Percentiles rank a stretch among this genome's conserved stretches.
phyloP scores from a whole-genome alignment of 2,329 filamentous ascomycete genomes.

The Ascochyta koolunga region DNA sequence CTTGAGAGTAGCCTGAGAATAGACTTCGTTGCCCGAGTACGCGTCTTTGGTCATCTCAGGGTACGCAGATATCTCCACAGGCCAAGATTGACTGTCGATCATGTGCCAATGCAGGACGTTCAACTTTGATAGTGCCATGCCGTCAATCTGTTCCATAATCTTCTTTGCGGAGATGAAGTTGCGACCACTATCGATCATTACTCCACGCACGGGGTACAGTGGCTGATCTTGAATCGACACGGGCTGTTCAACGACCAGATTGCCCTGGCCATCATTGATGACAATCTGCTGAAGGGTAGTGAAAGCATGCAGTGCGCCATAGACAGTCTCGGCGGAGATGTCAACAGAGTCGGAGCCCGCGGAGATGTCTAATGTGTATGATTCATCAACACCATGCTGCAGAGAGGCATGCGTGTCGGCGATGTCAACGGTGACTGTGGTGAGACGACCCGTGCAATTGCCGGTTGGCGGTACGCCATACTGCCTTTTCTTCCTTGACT shows the following conservation, averaged over 20 bases:
- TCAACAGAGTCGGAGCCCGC: conserved; percentile 50
- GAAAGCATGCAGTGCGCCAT: conserved; percentile 62
- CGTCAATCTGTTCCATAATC: conserved; percentile 61
- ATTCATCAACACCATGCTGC: conserved; percentile 63
- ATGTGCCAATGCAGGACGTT: conserved; percentile 66
- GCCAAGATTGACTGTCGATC: conserved; percentile 63
- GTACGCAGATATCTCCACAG: conserved; percentile 56
- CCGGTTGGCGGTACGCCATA: conserved; percentile 18
- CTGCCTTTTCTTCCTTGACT: conserved; percentile 31
- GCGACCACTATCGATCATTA: conserved; percentile 62
- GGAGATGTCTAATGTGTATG: conserved; percentile 58
- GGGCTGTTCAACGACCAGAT: conserved; percentile 59
- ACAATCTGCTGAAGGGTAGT: conserved; percentile 64
- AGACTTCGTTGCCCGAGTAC: conserved; percentile 58
- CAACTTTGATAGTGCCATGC: conserved; percentile 62
- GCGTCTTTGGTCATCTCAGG: conserved; percentile 62
- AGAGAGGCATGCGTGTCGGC: conserved; percentile 55
- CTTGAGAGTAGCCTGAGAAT: conserved; percentile 52
- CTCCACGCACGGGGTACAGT: conserved; percentile 60
- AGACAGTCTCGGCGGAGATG: conserved; percentile 58
- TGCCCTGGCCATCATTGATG: conserved; percentile 54
- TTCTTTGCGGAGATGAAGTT: conserved; percentile 61
- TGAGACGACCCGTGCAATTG: conserved; percentile 46
- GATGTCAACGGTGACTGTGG: conserved; percentile 54
- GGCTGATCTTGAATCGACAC: conserved; percentile 59